A percentile compares a stretch with the other conserved stretches of the same genome.
phyloP scores from a whole-genome alignment of 192 early-diverging fungal genomes.

The Coemansia furcata region DNA sequence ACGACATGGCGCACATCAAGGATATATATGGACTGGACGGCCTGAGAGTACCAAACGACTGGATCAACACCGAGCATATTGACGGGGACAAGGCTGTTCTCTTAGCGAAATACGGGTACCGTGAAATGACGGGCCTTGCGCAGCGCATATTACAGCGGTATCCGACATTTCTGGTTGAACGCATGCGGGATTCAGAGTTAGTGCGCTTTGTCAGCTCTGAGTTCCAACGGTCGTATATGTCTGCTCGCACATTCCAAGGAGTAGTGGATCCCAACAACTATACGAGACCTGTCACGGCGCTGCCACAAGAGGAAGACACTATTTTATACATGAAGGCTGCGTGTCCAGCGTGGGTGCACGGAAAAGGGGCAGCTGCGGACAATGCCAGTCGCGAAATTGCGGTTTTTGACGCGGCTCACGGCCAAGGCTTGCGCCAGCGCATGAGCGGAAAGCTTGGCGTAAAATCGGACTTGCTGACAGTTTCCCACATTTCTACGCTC shows the following conservation, averaged over 20 bases:
- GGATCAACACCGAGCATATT: slow-evolving; percentile 26
- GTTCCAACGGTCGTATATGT: slow-evolving; percentile 22
- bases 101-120: slow-evolving; percentile 13
- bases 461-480: background rate
- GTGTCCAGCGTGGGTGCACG: slow-evolving; percentile 30
- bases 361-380: background rate
- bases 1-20: slow-evolving; percentile 14
- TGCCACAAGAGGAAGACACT: slow-evolving; percentile 26
- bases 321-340: slow-evolving; percentile 25
- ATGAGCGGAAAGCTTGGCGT: background rate
- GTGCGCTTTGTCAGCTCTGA: slow-evolving; percentile 37
- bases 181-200: background rate
- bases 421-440: background rate
- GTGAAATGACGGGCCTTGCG: slow-evolving; percentile 15
- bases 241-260: slow-evolving; percentile 22
- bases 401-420: slow-evolving; percentile 27
- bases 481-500: slow-evolving; percentile 14
- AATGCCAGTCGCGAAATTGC: background rate
- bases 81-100: slow-evolving; percentile 1
- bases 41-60: slow-evolving; percentile 14
- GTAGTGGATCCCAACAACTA: slow-evolving; percentile 14
- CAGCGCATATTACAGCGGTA: slow-evolving; percentile 12
- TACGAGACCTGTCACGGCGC: slow-evolving; percentile 13
- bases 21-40: slow-evolving; percentile 6
- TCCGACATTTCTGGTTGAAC: background rate